Evolutionary conservation across 169 alveolate species (phyloP), one percentile per base, ranked within the genome.

Genomic region (Plasmodium gonderi): DNA sequence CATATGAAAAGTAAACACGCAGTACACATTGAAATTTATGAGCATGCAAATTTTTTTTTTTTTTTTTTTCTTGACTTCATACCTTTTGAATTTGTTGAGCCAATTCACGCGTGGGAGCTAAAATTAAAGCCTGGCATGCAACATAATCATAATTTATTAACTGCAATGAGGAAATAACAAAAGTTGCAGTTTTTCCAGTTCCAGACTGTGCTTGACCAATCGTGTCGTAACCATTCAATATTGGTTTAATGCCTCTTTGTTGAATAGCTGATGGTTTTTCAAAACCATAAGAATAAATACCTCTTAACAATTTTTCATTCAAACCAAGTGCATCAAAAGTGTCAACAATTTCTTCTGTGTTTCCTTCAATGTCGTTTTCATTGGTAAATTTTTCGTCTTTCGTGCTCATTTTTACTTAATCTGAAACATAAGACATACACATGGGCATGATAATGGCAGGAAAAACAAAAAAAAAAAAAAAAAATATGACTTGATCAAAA

Each of bases 191-290:
- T 95, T 99, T 99, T 26, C 99, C 99, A 47, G 99, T 99, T 8
- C 99, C 99, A 44, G 99, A 96, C 94, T 98, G 99, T 67, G 99
- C 96, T 95, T 99, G 99, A 17, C 99, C 99, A 40, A 99, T 98
- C 42, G 98, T 98, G 95, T 99, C 99, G 75, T 99, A 96, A 17
- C 99, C 99, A 91, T 98, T 95, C 72, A 98, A 94, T 54, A 99
- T 98, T 20, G 99, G 99, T 60, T 98, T 97, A 82, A 99, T 98
- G 49, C 99, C 99, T 82, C 99, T 97, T 94, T 98, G 98, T 97
- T 99, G 99, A 17, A 99, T 99, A 12, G 99, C 99, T 20, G 99
- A 98, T 29, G 99, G 99, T 80, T 98, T 98, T 96, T 99, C 99
- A 92, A 99, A 99, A 31, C 99, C 99, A 95, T 97, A 99, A 29